Percentiles rank a stretch among this genome's conserved stretches.
These are phyloP conservation scores for Mortierella sp. DNA, from an alignment of 371 early-diverging fungal species.

Conservation along the genomic window DNA sequence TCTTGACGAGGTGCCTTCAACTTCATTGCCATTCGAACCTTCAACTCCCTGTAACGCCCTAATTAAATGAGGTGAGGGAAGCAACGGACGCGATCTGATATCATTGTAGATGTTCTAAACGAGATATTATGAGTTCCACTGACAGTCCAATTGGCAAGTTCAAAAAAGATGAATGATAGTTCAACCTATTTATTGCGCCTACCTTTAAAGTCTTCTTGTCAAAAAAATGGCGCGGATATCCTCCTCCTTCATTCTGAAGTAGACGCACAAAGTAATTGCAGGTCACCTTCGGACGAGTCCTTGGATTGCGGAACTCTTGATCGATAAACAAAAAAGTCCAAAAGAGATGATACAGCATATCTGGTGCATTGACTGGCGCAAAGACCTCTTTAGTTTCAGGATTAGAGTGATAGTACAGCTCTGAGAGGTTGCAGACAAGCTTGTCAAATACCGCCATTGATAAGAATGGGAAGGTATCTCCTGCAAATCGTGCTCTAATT, in stretches of 20 bases:
- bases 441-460: conserved; percentile 50
- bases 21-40: not conserved
- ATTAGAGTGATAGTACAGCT: conserved; percentile 52
- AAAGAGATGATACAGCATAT: conserved; percentile 50
- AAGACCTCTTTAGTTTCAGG: conserved; percentile 49
- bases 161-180: not conserved
- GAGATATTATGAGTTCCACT: not conserved
- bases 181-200: not conserved
- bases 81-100: conserved; percentile 38
- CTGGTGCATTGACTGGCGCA: conserved; percentile 43
- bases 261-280: conserved; percentile 45
- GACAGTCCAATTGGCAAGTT: not conserved
- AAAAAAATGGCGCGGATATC: conserved; percentile 40
- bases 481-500: conserved; percentile 46
- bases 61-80: conserved; percentile 51
- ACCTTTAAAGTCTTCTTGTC: conserved; percentile 51
- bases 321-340: conserved; percentile 56
- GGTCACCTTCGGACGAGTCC: conserved; percentile 38
- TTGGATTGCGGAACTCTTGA: conserved; percentile 52
- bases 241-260: conserved; percentile 41
- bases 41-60: conserved; percentile 21
- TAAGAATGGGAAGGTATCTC: conserved; percentile 33
- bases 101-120: conserved; percentile 54
- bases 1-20: not conserved
- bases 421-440: conserved; percentile 46